Conservation (phyloP, 257 asterid species). For the Ajuga chamaepitys region DNA sequence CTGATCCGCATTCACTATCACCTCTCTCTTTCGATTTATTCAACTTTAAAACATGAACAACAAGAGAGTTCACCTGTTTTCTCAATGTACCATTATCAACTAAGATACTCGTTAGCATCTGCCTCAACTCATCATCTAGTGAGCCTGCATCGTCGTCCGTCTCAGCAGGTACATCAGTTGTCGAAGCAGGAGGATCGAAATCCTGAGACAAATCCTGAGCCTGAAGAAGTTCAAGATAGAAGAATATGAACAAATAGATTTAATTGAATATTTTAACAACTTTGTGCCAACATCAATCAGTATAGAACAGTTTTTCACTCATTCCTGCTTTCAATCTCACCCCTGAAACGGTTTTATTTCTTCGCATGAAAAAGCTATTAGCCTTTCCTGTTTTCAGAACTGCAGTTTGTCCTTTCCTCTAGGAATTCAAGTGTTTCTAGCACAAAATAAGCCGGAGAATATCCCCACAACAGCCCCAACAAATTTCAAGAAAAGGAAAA, state of each 20-base stretch:
- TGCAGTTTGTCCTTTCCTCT: too few relatives aligned
- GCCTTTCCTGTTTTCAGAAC: not conserved
- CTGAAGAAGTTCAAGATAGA: conserved; percentile 26
- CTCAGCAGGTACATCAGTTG: conserved; percentile 22
- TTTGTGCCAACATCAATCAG: not conserved
- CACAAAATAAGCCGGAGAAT: too few relatives aligned
- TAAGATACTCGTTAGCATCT: conserved; percentile 40
- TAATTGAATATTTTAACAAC: not conserved
- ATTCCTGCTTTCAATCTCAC: not conserved
- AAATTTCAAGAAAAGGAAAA: too few relatives aligned
- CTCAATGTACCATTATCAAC: conserved; percentile 58
- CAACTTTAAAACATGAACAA: conserved; percentile 33
- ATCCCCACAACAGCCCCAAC: too few relatives aligned
- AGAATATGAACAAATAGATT: not conserved
- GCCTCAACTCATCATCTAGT: conserved; percentile 45
- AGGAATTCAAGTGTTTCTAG: too few relatives aligned
- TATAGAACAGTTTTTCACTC: not conserved
- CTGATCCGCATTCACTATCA: conserved; percentile 27
- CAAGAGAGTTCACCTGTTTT: conserved; percentile 65
- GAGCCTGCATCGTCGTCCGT: conserved; percentile 16
- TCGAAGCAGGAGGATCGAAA: conserved; percentile 23
- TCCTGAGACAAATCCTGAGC: conserved; percentile 35
- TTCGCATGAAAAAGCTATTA: too few relatives aligned
- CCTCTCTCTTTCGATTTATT: conserved; percentile 30
- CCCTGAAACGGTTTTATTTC: too few relatives aligned